These are phyloP conservation scores for Cryptosporidium canis DNA, from an alignment of 169 alveolate genomes.

Conservation along the genomic window DNA sequence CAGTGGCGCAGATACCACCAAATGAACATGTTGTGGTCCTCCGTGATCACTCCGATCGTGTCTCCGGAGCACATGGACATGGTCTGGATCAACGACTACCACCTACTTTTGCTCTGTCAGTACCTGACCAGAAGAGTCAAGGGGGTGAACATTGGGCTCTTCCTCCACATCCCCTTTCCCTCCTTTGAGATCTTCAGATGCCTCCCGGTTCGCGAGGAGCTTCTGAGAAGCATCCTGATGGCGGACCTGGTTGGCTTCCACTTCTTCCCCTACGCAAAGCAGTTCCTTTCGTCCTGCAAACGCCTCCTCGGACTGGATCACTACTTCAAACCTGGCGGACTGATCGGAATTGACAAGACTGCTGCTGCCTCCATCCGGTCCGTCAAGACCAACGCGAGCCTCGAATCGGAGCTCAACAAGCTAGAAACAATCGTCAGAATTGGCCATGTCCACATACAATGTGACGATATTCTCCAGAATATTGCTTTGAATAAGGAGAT, in stretches of 20 bases:
- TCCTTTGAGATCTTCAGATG: slow-evolving; percentile 87
- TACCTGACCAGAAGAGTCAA: slow-evolving; percentile 80
- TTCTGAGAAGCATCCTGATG: slow-evolving; percentile 90
- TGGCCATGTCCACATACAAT: slow-evolving; percentile 59
- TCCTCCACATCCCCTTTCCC: slow-evolving; percentile 94
- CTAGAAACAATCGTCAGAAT: slow-evolving; percentile 62
- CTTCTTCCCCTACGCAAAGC: slow-evolving; percentile 91
- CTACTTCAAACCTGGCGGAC: slow-evolving; percentile 86
- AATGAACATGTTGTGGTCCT: slow-evolving; percentile 75
- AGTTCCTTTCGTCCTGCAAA: slow-evolving; percentile 86
- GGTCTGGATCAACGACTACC: slow-evolving; percentile 93
- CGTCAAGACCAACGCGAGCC: background rate
- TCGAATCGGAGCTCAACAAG: background rate
- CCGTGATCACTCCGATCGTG: slow-evolving; percentile 76
- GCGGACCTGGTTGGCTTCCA: slow-evolving; percentile 95
- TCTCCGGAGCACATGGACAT: slow-evolving; percentile 76
- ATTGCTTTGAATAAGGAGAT: slow-evolving; percentile 18
- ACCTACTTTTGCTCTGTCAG: slow-evolving; percentile 87
- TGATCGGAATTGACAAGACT: slow-evolving; percentile 83
- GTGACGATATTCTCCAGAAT: slow-evolving; percentile 48
- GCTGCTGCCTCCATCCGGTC: background rate
- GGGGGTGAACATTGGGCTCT: slow-evolving; percentile 88
- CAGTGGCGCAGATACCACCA: slow-evolving; percentile 81
- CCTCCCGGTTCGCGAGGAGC: slow-evolving; percentile 89
- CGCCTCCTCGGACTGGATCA: slow-evolving; percentile 89